phyloP scores from a whole-genome alignment of 345 rosid genomes.

The Salix viminalis region DNA sequence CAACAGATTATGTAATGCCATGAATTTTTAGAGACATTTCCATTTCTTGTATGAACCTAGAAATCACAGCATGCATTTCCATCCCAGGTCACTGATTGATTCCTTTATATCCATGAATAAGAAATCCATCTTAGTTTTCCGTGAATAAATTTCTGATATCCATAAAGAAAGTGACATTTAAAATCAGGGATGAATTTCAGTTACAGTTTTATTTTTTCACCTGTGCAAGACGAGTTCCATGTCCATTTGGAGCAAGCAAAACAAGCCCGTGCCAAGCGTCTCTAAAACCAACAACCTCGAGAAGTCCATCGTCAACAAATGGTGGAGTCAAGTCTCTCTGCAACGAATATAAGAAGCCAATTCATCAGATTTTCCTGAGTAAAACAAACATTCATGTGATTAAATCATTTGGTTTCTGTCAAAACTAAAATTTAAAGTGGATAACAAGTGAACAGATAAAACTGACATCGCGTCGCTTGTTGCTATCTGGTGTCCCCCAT shows the following conservation, averaged over 20 bases:
- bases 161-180: no score
- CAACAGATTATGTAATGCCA: no score
- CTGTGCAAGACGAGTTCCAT: constrained; percentile 92
- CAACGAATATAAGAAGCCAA: constrained; percentile 5
- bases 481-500: constrained; percentile 75
- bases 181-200: no score
- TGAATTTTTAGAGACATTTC: no score
- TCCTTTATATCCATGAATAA: no score
- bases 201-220: constrained; percentile 23
- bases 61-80: no score
- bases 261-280: constrained; percentile 98
- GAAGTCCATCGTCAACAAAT: constrained; percentile 75
- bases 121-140: no score
- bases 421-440: neutral
- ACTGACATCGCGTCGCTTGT: constrained; percentile 46
- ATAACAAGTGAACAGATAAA: constrained; percentile 4
- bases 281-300: constrained; percentile 86
- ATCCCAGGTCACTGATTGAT: no score
- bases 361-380: neutral
- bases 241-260: constrained; percentile 74
- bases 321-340: constrained; percentile 80
- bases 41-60: no score
- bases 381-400: neutral
- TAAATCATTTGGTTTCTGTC: neutral
- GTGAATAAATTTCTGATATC: neutral